Percentiles rank a stretch among this genome's conserved stretches.
These are phyloP conservation scores for Yarrowia phangngaensis DNA, from an alignment of 805 yeast genomes.

Conservation along the genomic window DNA sequence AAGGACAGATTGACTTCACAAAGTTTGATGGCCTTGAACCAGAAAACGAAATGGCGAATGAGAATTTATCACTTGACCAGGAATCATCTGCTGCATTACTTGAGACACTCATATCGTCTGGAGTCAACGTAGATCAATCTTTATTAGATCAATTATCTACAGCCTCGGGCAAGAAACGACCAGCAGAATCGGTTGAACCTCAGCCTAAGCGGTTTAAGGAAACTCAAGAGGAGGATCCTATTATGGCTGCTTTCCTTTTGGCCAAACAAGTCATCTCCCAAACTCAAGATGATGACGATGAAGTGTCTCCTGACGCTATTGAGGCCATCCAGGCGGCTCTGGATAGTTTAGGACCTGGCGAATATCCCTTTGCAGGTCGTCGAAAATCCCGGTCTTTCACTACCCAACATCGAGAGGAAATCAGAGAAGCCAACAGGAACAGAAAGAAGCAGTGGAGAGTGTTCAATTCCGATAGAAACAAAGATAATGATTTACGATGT, in stretches of 20 bases:
- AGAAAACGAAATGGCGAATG: slow-evolving; percentile 2
- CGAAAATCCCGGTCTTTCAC: slow-evolving; percentile 29
- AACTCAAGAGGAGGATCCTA: slow-evolving; percentile 29
- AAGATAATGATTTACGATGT: slow-evolving; percentile 80
- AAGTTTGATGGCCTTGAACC: slow-evolving; percentile 23
- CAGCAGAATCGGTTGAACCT: background rate
- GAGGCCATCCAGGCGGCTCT: slow-evolving; percentile 35
- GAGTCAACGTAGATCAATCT: slow-evolving; percentile 18
- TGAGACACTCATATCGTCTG: slow-evolving; percentile 15
- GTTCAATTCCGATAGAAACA: slow-evolving; percentile 71
- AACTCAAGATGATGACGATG: slow-evolving; percentile 14
- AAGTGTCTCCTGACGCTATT: slow-evolving; percentile 30
- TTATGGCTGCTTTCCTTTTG: slow-evolving; percentile 38
- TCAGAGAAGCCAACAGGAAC: slow-evolving; percentile 65
- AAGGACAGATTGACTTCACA: slow-evolving; percentile 22
- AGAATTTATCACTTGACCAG: slow-evolving; percentile 14
- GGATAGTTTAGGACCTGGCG: slow-evolving; percentile 12
- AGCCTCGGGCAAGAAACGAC: slow-evolving; percentile 8
- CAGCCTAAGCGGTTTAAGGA: background rate
- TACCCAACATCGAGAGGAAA: slow-evolving; percentile 49
- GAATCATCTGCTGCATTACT: slow-evolving; percentile 23
- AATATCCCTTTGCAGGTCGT: slow-evolving; percentile 4
- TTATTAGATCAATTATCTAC: slow-evolving; percentile 21
- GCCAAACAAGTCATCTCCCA: slow-evolving; percentile 40
- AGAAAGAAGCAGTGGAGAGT: slow-evolving; percentile 83